Conservation (phyloP, 495 filamentous ascomycete species). For the Annulohypoxylon stygium region DNA sequence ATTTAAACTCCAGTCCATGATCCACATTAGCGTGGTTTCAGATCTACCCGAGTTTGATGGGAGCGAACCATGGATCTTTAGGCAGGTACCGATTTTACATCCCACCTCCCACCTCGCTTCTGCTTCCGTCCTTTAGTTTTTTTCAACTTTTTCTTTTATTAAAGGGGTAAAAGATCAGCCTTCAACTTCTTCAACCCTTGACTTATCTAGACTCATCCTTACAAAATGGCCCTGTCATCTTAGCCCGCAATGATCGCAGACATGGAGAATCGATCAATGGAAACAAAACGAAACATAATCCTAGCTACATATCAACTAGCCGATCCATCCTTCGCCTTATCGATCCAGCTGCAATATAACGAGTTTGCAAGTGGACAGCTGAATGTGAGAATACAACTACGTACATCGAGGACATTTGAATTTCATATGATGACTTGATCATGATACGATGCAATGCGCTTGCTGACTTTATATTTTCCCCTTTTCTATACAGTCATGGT, state of each 20-base stretch:
- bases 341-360: neutral
- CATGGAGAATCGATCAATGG: constrained; percentile 21
- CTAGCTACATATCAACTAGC: constrained; percentile 9
- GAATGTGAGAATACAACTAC: neutral
- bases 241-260: constrained; percentile 29
- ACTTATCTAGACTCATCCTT: neutral
- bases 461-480: neutral
- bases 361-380: neutral
- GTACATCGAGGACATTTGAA: neutral
- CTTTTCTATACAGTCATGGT: neutral
- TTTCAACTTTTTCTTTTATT: constrained; percentile 23
- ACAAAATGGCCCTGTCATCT: constrained; percentile 13
- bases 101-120: neutral
- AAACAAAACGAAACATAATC: constrained; percentile 42
- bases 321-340: constrained; percentile 20
- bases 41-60: constrained; percentile 26
- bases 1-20: constrained; percentile 15
- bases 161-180: constrained; percentile 45
- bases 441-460: neutral
- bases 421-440: neutral
- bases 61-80: constrained; percentile 16
- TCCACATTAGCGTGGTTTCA: constrained; percentile 42
- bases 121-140: neutral
- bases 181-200: constrained; percentile 3
- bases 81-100: neutral